A percentile compares a stretch with the other conserved stretches of the same genome.
Conservation (phyloP, 1,284 basidiomycete genomes). For the Ceratorhiza oryzae-sativae region DNA sequence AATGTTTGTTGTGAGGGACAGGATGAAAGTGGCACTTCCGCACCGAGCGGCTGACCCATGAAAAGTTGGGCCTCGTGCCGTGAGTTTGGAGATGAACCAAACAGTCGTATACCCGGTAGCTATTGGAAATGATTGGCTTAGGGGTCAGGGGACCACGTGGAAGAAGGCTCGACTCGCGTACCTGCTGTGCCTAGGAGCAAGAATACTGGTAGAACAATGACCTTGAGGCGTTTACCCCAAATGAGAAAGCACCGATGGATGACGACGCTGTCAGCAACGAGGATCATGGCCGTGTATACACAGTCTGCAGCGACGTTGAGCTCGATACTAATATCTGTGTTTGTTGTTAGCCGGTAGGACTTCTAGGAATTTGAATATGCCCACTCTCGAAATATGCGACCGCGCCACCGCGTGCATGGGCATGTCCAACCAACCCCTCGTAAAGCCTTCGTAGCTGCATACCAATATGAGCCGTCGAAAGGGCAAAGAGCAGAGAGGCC, state of each 20-base stretch:
- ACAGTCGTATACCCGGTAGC: slow-evolving; percentile 13
- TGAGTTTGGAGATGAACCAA: slow-evolving; percentile 5
- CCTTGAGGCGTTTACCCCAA: slow-evolving; percentile 7
- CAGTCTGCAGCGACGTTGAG: slow-evolving; percentile 12
- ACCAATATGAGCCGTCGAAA: not conserved
- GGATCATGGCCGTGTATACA: slow-evolving; percentile 16
- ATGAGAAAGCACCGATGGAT: slow-evolving; percentile 37
- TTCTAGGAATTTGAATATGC: not conserved
- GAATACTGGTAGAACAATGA: slow-evolving; percentile 12
- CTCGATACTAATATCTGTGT: not conserved
- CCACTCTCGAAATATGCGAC: slow-evolving; percentile 8
- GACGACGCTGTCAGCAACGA: slow-evolving; percentile 26
- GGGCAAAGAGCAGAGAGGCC: slow-evolving; percentile 9
- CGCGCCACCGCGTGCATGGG: slow-evolving; percentile 6
- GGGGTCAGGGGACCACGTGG: not conserved
- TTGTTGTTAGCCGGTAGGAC: slow-evolving; percentile 3
- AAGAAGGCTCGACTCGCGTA: not conserved
- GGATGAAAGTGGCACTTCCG: not conserved
- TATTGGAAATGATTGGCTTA: not conserved
- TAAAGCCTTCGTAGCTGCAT: slow-evolving; percentile 29
- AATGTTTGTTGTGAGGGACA: slow-evolving; percentile 23
- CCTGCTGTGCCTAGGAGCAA: slow-evolving; percentile 23
- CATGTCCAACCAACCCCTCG: slow-evolving; percentile 8
- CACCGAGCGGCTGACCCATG: slow-evolving; percentile 2
- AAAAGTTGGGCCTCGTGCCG: not conserved